Base-by-base conservation (phyloP, 1,139 yeast genomes). In the Zygoascus meyerae region DNA sequence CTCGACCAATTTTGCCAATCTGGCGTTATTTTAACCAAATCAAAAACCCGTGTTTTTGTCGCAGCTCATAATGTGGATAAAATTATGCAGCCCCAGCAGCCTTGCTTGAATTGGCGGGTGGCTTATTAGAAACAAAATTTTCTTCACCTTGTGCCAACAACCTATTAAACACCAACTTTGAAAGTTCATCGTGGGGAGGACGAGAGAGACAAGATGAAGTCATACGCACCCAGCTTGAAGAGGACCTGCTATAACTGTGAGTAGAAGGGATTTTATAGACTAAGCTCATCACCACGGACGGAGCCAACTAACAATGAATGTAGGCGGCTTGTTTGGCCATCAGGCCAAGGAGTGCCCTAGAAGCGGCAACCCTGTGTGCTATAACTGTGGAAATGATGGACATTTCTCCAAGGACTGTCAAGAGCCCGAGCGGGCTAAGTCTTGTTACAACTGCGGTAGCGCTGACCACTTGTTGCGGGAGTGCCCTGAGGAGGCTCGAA, bases 381-480 rank as follows among this genome's bases (percentile, higher is more conserved):
- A 63, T 58, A 63, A 63, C 51, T 63, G 67, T 48, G 64, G 64
- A 29, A 51, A 60, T 36, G 59, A 60, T 48, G 95, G 95, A 48
- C 95, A 86, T 73, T 75, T 86, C 60, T 83, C 95, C 55, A 86
- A 81, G 69, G 81, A 79, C 66, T 89, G 97, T 70, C 65, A 71
- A 45, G 74, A 64, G 52, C 68, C 66, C 18, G 55, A 59, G 31
- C 59, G 58, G 48, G 67, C 62, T 45, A 65, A 65, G 57, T 49
- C 66, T 6, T 89, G 97, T 71, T 89, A 81, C 81, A 83, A 83
- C 67, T 89, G 97, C 69, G 86, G 87, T 56, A 80, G 82, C 65
- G 74, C 81, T 56, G 96, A 95, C 49, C 97, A 89, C 74, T 77
- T 64, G 78, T 90, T 57, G 79, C 79, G 73, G 75, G 80, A 69